phyloP scores from a whole-genome alignment of 2,329 filamentous ascomycete species.

The Ceratocystis destructans region DNA sequence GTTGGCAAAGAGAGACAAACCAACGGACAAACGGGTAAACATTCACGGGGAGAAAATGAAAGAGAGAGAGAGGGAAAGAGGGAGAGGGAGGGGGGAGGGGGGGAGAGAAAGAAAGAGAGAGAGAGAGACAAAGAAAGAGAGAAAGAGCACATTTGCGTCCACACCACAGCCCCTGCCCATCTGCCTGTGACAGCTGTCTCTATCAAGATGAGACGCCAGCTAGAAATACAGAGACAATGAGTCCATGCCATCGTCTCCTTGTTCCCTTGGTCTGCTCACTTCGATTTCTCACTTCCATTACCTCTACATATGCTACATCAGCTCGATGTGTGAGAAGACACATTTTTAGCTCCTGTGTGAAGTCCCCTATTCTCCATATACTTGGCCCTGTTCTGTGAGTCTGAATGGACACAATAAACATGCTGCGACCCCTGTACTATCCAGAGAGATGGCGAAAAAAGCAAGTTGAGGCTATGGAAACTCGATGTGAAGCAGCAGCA shows the following conservation, averaged over 20 bases:
- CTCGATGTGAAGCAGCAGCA: constrained; percentile 4
- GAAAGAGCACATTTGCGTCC: not conserved
- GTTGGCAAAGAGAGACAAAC: too few species aligned
- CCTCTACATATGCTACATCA: not conserved
- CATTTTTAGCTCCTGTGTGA: not conserved
- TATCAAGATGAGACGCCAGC: constrained; percentile 3
- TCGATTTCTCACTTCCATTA: not conserved
- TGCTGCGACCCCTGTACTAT: not conserved
- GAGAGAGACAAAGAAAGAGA: not conserved
- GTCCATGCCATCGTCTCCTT: not conserved
- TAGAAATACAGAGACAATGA: not conserved
- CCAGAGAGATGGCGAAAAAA: not conserved
- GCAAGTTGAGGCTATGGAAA: constrained; percentile 7
- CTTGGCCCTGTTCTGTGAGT: not conserved
- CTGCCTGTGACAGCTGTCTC: not conserved
- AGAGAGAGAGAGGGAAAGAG: not conserved
- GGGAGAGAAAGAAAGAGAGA: not conserved
- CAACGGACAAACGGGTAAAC: too few species aligned
- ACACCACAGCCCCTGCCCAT: not conserved
- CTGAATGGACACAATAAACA: not conserved
- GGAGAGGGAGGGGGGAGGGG: not conserved
- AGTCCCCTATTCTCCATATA: constrained; percentile 1
- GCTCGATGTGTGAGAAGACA: too few species aligned
- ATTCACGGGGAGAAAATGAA: too few species aligned
- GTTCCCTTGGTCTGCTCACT: too few species aligned